Percentiles rank a stretch among this genome's conserved stretches.
phyloP scores from a whole-genome alignment of 108 stramenopile genomes.

The Schizochytrium sp. region DNA sequence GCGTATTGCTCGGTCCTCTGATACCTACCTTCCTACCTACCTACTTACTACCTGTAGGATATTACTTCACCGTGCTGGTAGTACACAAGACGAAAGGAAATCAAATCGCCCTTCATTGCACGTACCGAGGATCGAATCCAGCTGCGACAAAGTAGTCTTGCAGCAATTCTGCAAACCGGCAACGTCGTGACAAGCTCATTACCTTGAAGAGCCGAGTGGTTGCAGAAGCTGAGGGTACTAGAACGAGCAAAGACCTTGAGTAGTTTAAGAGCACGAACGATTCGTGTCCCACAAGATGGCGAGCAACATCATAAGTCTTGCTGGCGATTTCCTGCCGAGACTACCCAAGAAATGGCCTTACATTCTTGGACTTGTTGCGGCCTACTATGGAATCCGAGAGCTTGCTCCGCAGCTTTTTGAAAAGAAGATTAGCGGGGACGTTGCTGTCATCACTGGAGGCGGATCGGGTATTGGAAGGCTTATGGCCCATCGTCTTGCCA shows the following conservation, averaged over 20 bases:
- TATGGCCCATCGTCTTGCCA: slow-evolving; percentile 62
- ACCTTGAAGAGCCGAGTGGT: neutral
- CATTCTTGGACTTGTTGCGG: neutral
- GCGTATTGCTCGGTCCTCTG: too few species aligned
- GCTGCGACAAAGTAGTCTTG: too few species aligned
- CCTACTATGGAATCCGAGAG: slow-evolving; percentile 21
- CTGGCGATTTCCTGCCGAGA: slow-evolving; percentile 31
- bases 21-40: too few species aligned
- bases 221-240: neutral
- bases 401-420: slow-evolving; percentile 27
- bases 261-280: neutral
- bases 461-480: slow-evolving; percentile 66
- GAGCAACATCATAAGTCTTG: slow-evolving; percentile 2
- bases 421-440: slow-evolving; percentile 62
- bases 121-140: too few species aligned
- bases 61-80: too few species aligned
- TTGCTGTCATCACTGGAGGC: slow-evolving; percentile 68
- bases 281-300: neutral
- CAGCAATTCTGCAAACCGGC: too few species aligned
- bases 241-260: neutral
- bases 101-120: too few species aligned
- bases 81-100: too few species aligned
- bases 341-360: neutral
- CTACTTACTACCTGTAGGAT: too few species aligned
- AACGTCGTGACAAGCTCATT: too few species aligned